A percentile compares a stretch with the other conserved stretches of the same genome.
phyloP scores from a whole-genome alignment of 2,329 filamentous ascomycete species.

The Beauveria medogensis region DNA sequence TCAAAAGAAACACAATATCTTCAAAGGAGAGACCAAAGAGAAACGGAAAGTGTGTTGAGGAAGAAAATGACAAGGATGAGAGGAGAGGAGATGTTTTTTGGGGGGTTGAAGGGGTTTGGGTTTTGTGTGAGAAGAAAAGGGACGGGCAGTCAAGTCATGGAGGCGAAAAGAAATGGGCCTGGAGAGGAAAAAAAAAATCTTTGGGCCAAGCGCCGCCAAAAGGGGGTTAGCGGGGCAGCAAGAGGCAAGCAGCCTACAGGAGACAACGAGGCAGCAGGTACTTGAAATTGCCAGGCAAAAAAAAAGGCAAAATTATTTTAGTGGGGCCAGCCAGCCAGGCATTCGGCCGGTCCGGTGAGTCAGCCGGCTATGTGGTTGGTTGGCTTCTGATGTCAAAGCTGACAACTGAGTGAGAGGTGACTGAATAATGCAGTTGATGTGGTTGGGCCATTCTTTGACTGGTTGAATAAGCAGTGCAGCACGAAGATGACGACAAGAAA shows the following conservation, averaged over 20 bases:
- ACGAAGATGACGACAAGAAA: background rate
- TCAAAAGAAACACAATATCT: slow-evolving; percentile 37
- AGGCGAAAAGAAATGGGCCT: slow-evolving; percentile 22
- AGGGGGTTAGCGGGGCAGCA: slow-evolving; percentile 10
- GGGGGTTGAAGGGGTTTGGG: slow-evolving; percentile 19
- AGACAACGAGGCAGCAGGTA: background rate
- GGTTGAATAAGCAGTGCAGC: background rate
- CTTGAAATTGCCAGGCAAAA: background rate
- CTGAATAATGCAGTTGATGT: background rate
- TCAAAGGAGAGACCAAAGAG: slow-evolving; percentile 41
- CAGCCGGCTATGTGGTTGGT: background rate
- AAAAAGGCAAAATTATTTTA: background rate
- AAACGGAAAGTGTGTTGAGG: slow-evolving; percentile 24
- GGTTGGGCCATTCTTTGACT: background rate
- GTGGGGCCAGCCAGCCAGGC: background rate
- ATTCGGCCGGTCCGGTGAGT: background rate
- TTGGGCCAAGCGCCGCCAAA: slow-evolving; percentile 6
- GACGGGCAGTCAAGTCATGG: slow-evolving; percentile 11
- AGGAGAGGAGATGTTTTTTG: slow-evolving; percentile 12
- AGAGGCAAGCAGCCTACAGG: background rate
- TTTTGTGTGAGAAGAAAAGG: slow-evolving; percentile 20
- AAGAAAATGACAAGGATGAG: slow-evolving; percentile 22
- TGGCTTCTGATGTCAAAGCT: background rate
- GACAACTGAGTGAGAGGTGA: background rate
- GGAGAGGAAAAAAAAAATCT: slow-evolving; percentile 11